Base-by-base conservation (phyloP, 177 flowering plant genomes). In the Vitis hybrid region DNA sequence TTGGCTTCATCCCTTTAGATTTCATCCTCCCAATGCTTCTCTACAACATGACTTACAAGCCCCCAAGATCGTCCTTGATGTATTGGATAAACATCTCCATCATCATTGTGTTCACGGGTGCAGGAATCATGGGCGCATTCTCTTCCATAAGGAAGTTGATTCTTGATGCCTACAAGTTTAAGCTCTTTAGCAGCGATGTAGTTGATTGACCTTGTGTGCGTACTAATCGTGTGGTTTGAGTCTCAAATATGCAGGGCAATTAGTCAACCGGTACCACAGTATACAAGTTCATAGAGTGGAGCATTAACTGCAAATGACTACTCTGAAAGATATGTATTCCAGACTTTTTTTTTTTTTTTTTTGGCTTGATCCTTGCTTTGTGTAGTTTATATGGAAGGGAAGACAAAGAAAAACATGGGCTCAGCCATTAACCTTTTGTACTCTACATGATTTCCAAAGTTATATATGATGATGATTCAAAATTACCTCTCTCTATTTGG, bases 1-100 rank as follows among this genome's bases (percentile, higher is more conserved):
- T 95, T 65, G 99, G 99, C 1, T 95, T 95, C 78, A 93, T 95
- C 66, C 99, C 99, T 62, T 80, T 95, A 17, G 99, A 95, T 80
- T 95, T 90, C 80, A 74, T 95, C 65, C 94, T 93, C 11, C 98
- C 99, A 2, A 91, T 93, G 98, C 87, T 93, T 52, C 85, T 95
- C 24, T 95, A 93, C 83, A 93, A 95, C 90, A 93, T 86, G 91
- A 87, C 90, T 21, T 63, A 77, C 79, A 90, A 87, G 72, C 99
- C 97, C 11, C 51, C 86, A 1, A 86, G 62, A 78, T 72, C 84
- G 12, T 87, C 92, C 59, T 2, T 79, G 54, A 80, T 73, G 30
- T 93, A 78, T 60, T 89, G 81, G 88, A 65, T 90, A 80, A 93
- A 95, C 71, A 60, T 73, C 15, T 77, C 83, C 49, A 93, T 95